Evolutionary conservation across 2,329 filamentous ascomycete species (phyloP), one percentile per base, ranked within the genome.

Genomic region (Trichoderma lentiforme): DNA sequence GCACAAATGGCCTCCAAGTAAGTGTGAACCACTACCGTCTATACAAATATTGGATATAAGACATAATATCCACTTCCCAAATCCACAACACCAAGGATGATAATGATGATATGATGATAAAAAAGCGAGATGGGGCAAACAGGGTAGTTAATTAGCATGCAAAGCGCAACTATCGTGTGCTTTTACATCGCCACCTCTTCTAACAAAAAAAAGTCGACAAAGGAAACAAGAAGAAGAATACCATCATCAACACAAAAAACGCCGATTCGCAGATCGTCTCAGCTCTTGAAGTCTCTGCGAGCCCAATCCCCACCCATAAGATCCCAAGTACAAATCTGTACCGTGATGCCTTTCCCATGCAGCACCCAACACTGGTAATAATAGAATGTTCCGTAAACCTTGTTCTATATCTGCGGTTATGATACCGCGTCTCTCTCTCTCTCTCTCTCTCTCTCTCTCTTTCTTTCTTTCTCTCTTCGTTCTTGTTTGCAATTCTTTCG

Each of bases 241-340:
- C 11, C 36, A 26, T n/a, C 57, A 18, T 75, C 43, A 43, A 43
- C 24, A 43, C 15, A 53, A 60, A 60, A 28, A 70, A 70, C 58
- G 56, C 60, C 39, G 24, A 12, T 76, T 61, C 73, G 81, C 84
- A 86, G 85, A 86, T 84, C 76, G 72, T 80, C 82, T 88, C 86
- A 88, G 86, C 86, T 83, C 86, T 88, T 88, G 86, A 88, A 84
- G 72, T 81, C 58, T 83, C 84, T 81, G 81, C 80, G 75, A 67
- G 74, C 76, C 75, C 79, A 75, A 47, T 47, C 24, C 72, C 36
- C 73, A 71, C 21, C 34, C 76, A 63, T 78, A 77, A 75, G 76
- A 77, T 73, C 57, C 30, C 36, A 71, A 71, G 61, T 47, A 53
- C 36, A 61, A 51, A 62, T 57, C 61, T 36, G 32, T 57, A 67